phyloP scores from a whole-genome alignment of 768 basidiomycete species.

The Lentinula guzmanii region DNA sequence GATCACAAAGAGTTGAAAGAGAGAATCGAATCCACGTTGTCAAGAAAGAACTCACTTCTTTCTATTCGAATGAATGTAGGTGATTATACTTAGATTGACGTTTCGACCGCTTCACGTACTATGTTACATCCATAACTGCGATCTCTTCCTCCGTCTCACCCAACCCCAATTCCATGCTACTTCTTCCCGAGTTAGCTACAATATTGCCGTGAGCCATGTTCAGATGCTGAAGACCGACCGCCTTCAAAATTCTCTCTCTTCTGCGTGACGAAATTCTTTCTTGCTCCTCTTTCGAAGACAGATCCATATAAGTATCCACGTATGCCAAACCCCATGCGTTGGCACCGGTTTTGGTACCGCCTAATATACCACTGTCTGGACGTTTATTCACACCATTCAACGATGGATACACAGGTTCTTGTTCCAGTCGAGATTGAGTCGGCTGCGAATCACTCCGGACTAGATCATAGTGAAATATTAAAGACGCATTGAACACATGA shows the following conservation, averaged over 20 bases:
- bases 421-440: slow-evolving; percentile 55
- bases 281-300: neutral
- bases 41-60: too few relatives aligned
- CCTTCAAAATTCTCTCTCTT: neutral
- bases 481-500: neutral
- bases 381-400: slow-evolving; percentile 25
- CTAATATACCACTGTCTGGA: slow-evolving; percentile 35
- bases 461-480: slow-evolving; percentile 21
- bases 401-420: slow-evolving; percentile 11
- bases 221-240: neutral
- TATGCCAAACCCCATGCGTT: slow-evolving; percentile 79
- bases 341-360: slow-evolving; percentile 71
- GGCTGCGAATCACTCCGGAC: slow-evolving; percentile 80
- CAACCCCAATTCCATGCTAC: neutral
- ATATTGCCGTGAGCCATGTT: neutral
- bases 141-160: neutral
- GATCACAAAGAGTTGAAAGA: too few relatives aligned
- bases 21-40: too few relatives aligned
- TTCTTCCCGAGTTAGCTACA: neutral
- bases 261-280: neutral
- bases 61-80: too few relatives aligned
- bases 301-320: slow-evolving; percentile 57
- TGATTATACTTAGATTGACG: too few relatives aligned
- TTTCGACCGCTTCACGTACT: neutral
- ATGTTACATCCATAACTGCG: neutral